A percentile compares a stretch with the other conserved stretches of the same genome.
Evolutionary conservation across 2,329 filamentous ascomycete species (phyloP).

Genomic region (Metarhizium sp.): DNA sequence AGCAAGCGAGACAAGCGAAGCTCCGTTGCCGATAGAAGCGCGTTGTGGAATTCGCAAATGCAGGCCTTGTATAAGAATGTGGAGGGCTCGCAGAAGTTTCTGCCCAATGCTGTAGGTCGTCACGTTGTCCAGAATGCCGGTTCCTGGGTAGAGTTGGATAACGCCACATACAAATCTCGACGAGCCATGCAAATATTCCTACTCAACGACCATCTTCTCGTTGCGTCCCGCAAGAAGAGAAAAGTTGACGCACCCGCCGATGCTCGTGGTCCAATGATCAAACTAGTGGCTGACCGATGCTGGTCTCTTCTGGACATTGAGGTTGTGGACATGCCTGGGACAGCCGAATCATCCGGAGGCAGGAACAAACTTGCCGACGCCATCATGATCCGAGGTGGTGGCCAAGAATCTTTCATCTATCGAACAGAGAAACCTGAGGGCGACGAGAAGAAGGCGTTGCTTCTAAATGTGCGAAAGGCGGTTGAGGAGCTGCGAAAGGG

Average conservation of each 20-base stretch:
- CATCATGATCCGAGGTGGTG: conserved; percentile 79
- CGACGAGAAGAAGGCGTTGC: conserved; percentile 67
- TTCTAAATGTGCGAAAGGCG: conserved; percentile 86
- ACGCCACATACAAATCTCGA: conserved; percentile 90
- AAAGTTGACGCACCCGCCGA: conserved; percentile 58
- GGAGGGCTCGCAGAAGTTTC: conserved; percentile 95
- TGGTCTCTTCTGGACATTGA: conserved; percentile 92
- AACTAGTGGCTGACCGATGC: conserved; percentile 86
- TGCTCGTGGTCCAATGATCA: conserved; percentile 49
- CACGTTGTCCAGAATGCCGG: conserved; percentile 91
- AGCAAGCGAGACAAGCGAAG: conserved; percentile 76
- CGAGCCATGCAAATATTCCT: conserved; percentile 85
- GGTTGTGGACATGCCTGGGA: conserved; percentile 75
- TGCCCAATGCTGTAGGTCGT: conserved; percentile 81
- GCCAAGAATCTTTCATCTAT: conserved; percentile 89
- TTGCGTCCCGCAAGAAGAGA: conserved; percentile 89
- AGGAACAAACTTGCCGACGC: conserved; percentile 67
- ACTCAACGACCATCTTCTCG: conserved; percentile 85
- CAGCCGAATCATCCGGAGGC: conserved; percentile 42
- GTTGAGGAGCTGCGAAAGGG: conserved; percentile 85
- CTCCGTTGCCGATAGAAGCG: conserved; percentile 66
- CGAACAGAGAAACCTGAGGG: conserved; percentile 75
- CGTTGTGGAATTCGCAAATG: conserved; percentile 61
- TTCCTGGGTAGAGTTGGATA: conserved; percentile 92
- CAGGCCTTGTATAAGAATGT: conserved; percentile 85